Evolutionary conservation across 2,329 filamentous ascomycete genomes (phyloP), one percentile per base, ranked within the genome.

Genomic region (Ophiosphaerella korrae): DNA sequence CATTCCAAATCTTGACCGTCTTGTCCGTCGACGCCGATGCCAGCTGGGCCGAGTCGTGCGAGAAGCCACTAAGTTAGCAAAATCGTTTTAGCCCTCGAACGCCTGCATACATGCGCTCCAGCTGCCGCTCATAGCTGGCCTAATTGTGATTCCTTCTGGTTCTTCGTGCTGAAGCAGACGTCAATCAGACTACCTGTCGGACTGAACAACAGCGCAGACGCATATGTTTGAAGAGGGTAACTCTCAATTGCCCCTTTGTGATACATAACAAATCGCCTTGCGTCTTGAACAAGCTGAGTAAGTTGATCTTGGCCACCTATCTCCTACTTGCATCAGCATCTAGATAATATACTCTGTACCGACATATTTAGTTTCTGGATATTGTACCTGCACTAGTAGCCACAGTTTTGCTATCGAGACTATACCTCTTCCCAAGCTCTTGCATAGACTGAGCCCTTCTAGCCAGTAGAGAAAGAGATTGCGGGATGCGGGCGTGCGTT

Each of bases 151-250:
- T 29, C 37, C 38, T 23, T 55, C 18, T 31, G 48, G 58, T 44
- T 59, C 58, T 55, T 63, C 54, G n/a, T 55, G 32, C 42, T 50
- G 31, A 18, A 58, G 56, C 1, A 51, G 41, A 9, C 26, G 18
- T 38, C 55, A 4, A 62, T 54, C 24, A 52, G 13, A 32, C 59
- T 64, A n/a, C 37, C 1, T n/a, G n/a, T n/a, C n/a, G n/a, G n/a
- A n/a, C n/a, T n/a, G n/a, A n/a, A n/a, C n/a, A n/a, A n/a, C n/a
- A 68, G 55, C 7, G 55, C 58, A 34, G 63, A 62, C 31, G 42
- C 50, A 50, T 67, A 67, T 49, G 48, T 18, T 36, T 69, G 63
- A 11, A 67, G 53, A 44, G 62, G 60, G 16, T 16, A 48, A 33
- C 39, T 52, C 49, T 60, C 57, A 26, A 66, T 65, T 42, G 36